Evolutionary conservation across 371 early-diverging fungal genomes (phyloP), one percentile per base, ranked within the genome.

Genomic region (Saksenaea vasiformis): DNA sequence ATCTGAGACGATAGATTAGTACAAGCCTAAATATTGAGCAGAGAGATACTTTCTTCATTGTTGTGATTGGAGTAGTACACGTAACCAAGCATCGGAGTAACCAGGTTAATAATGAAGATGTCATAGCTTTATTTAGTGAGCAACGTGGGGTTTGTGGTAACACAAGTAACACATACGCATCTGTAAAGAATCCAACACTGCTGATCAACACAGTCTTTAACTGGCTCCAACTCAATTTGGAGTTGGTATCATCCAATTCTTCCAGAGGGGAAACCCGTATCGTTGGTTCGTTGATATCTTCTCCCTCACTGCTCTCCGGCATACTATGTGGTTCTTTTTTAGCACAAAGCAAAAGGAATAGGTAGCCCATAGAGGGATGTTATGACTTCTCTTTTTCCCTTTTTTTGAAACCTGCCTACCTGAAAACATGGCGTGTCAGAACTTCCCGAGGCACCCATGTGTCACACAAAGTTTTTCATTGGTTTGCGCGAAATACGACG

Each of bases 101-200:
- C 88, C 64, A 91, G 68, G 67, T 87, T 87, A 69, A 92, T 91
- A 55, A 87, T 81, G 67, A 89, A 90, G 57, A 86, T 80, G 67
- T 90, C 87, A 28, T 72, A 69, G 22, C 65, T 68, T 44, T 37
- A 36, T 37, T 37, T 37, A 37, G 13, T 37, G 13, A 37, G 37
- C 5, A 8, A 37, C 13, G 13, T 37, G 37, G 37, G 37, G 13
- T 37, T 13, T 37, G n/a, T 37, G 37, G 37, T 37, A 37, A 8
- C 37, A 37, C 37, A 37, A 37, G 37, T 4, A n/a, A 53, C 17
- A 59, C 68, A 67, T 86, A 85, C 11, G 87, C 75, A 59, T 86
- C 85, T 5, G 85, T 85, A 64, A 85, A 80, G 74, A 85, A 85
- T 22, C 72, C 74, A 1, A 74, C 68, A 34, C 94, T 62, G 9